Percentiles rank a stretch among this genome's conserved stretches.
phyloP scores from a whole-genome alignment of 2,329 filamentous ascomycete species.

The Chalaropsis ovoidea region DNA sequence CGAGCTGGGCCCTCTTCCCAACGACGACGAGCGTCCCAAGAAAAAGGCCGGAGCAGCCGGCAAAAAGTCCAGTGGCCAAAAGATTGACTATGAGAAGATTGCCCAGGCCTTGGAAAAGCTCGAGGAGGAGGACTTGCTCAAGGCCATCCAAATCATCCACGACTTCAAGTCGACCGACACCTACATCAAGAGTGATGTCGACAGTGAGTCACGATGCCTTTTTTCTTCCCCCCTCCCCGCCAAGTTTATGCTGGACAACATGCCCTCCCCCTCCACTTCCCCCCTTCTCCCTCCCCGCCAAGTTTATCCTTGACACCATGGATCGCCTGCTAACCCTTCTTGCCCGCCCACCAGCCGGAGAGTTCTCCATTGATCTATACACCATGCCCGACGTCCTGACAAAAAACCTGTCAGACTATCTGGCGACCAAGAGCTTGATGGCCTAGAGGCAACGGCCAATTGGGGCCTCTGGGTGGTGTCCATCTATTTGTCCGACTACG shows the following conservation, averaged over 20 bases:
- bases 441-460: not conserved
- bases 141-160: slow-evolving; percentile 95
- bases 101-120: slow-evolving; percentile 84
- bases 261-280: too few relatives aligned
- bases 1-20: slow-evolving; percentile 77
- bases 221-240: too few relatives aligned
- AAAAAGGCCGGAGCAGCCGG: slow-evolving; percentile 56
- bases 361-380: slow-evolving; percentile 97
- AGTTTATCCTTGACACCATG: too few relatives aligned
- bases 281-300: too few relatives aligned
- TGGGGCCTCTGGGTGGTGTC: not conserved
- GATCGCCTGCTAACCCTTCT: slow-evolving; percentile 26
- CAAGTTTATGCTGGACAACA: too few relatives aligned
- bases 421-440: slow-evolving; percentile 31
- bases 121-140: slow-evolving; percentile 81
- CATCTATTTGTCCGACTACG: not conserved
- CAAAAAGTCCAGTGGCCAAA: slow-evolving; percentile 67
- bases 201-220: slow-evolving; percentile 52
- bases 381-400: slow-evolving; percentile 84
- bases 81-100: slow-evolving; percentile 85
- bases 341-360: slow-evolving; percentile 51
- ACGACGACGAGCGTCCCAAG: slow-evolving; percentile 51
- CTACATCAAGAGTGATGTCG: slow-evolving; percentile 94
- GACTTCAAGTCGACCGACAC: slow-evolving; percentile 92
- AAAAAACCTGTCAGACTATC: slow-evolving; percentile 91